Evolutionary conservation across 495 filamentous ascomycete species (phyloP), one percentile per base, ranked within the genome.

Genomic region (Penicillium bovifimosum): DNA sequence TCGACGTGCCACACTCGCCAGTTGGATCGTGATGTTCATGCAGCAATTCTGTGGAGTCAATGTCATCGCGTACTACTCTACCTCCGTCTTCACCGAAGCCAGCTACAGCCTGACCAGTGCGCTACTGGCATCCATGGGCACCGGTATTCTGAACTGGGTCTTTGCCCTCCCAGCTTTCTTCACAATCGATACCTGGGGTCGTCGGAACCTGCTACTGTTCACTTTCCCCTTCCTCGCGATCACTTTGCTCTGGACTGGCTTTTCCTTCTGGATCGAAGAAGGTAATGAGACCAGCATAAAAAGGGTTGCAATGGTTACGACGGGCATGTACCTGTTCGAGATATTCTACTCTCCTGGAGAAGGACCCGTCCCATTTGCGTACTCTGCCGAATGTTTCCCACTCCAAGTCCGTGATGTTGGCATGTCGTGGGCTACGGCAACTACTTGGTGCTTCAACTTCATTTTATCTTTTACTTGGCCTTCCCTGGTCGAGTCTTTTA

Each of bases 81-180:
- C 80, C 18, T 75, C 76, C 7, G 80, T 85, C 50, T 83, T 86
- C 58, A 41, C 54, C 6, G 47, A 80, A 1, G 73, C 73, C 10
- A 77, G 76, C 26, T 77, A 76, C 59, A 61, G 53, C 24, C 65
- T 60, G 2, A 65, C 70, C n/a, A 57, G 69, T 10, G 76, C 80
- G 1, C 64, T 86, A 28, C 60, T 82, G 3, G 79, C 73, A 2
- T 82, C 81, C 9, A 77, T 80, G 71, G 84, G 83, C 5, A 84
- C 80, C 5, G 87, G 86, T 9, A 74, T 83, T 36, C 59, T 86
- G 20, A 85, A 86, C 57, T 84, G 83, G 67, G 60, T 86, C 31
- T 86, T 84, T 49, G 80, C 84, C 3, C 68, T 79, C 24, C 86
- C 86, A 6, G 84, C 86, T 3, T 71, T 88, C 47, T 84, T 81